These are phyloP conservation scores for Pestalotiopsis sp. DNA, from an alignment of 2,329 filamentous ascomycete species.

Conservation along the genomic window DNA sequence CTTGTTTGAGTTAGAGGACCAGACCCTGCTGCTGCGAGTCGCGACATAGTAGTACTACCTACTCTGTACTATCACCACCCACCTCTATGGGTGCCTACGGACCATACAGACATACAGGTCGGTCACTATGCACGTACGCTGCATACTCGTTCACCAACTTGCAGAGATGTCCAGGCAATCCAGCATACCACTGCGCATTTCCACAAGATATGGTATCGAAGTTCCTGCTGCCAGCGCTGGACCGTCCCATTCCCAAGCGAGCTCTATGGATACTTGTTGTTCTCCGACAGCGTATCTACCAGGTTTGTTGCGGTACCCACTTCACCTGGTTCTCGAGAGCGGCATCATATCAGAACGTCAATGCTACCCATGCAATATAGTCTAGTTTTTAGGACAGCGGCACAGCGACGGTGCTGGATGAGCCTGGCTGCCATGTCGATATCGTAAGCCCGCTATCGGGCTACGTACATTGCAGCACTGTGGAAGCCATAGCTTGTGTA, in stretches of 20 bases:
- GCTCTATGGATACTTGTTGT: neutral
- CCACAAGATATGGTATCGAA: neutral
- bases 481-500: neutral
- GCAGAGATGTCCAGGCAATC: neutral
- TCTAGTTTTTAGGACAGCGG: neutral
- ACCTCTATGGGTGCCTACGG: neutral
- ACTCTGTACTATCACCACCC: neutral
- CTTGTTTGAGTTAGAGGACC: neutral
- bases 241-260: neutral
- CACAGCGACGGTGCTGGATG: neutral
- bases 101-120: neutral
- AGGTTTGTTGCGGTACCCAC: too few relatives aligned
- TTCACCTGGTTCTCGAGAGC: neutral
- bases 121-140: neutral
- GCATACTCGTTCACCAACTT: neutral
- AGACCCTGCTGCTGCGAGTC: neutral
- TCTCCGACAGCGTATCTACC: neutral
- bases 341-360: neutral
- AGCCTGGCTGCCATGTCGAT: neutral
- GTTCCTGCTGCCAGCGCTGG: neutral
- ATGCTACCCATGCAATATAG: neutral
- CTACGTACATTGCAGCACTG: neutral
- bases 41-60: neutral
- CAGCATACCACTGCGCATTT: neutral
- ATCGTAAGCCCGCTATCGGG: neutral